These are phyloP conservation scores for Actinomucor elegans DNA, from an alignment of 371 early-diverging fungal genomes.

Conservation along the genomic window DNA sequence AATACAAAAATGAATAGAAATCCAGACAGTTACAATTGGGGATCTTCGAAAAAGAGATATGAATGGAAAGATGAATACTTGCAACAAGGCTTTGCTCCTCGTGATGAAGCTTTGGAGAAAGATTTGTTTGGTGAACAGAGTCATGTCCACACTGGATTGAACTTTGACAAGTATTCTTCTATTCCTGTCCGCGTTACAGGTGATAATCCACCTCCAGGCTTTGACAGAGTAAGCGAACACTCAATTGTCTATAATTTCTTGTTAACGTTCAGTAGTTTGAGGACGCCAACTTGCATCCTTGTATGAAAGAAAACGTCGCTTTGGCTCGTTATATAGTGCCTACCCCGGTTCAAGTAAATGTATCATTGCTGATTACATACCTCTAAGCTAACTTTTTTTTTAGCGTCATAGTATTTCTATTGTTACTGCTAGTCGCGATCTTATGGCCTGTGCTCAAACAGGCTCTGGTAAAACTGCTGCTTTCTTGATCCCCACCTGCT, in stretches of 20 bases:
- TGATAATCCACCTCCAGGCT: constrained; percentile 41
- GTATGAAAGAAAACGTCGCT: constrained; percentile 56
- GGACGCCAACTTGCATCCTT: constrained; percentile 46
- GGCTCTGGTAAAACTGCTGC: constrained; percentile 79
- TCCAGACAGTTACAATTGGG: constrained; percentile 36
- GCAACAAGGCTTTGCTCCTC: constrained; percentile 32
- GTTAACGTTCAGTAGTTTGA: constrained; percentile 35
- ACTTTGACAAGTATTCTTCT: constrained; percentile 56
- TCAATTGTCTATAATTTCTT: neutral
- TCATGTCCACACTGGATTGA: constrained; percentile 48
- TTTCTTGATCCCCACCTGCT: constrained; percentile 64
- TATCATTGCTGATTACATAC: neutral
- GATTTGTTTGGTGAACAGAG: constrained; percentile 54
- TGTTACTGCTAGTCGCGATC: constrained; percentile 59
- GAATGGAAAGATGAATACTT: constrained; percentile 44
- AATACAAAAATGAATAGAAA: neutral
- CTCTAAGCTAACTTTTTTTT: neutral
- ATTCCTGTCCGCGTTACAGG: constrained; percentile 57
- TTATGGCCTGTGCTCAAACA: constrained; percentile 86
- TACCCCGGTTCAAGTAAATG: constrained; percentile 67
- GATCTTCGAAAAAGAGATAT: constrained; percentile 38
- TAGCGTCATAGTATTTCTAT: constrained; percentile 66
- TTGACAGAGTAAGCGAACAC: constrained; percentile 28
- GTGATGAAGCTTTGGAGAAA: constrained; percentile 45
- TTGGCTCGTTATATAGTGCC: constrained; percentile 61